Evolutionary conservation across 306 rosid genomes (phyloP).

Genomic region (Gleditsia sinensis): DNA sequence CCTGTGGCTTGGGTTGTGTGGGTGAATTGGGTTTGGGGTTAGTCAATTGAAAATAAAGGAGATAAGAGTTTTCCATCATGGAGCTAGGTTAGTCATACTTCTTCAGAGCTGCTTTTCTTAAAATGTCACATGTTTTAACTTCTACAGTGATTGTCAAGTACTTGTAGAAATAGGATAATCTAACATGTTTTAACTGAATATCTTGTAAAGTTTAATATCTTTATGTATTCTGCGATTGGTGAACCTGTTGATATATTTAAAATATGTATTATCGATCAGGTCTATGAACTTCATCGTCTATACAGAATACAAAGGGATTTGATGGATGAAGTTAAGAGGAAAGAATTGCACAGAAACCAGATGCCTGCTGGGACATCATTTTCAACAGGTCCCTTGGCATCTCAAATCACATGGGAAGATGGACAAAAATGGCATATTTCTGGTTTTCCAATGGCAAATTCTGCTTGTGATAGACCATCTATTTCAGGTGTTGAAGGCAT

Average conservation of each 20-base stretch:
- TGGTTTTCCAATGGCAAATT: conserved; percentile 55
- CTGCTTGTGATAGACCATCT: conserved; percentile 56
- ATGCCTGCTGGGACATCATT: conserved; percentile 56
- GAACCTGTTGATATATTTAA: conserved; percentile 36
- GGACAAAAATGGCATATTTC: conserved; percentile 58
- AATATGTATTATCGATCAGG: conserved; percentile 54
- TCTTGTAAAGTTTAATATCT: conserved; percentile 13
- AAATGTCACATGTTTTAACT: conserved; percentile 11
- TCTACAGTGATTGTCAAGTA: conserved; percentile 19
- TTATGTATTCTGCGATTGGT: conserved; percentile 29
- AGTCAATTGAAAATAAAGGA: neutral
- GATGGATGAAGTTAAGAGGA: conserved; percentile 77
- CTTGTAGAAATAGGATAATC: conserved; percentile 11
- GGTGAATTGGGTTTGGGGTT: conserved; percentile 3
- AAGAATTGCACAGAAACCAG: conserved; percentile 55
- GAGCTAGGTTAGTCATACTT: conserved; percentile 15
- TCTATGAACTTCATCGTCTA: conserved; percentile 83
- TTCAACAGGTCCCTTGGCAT: conserved; percentile 61
- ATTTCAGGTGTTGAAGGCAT: conserved; percentile 58
- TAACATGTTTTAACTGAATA: conserved; percentile 22
- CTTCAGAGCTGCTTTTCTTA: conserved; percentile 17
- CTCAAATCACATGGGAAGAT: conserved; percentile 66
- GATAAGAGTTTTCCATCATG: neutral
- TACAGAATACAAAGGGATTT: conserved; percentile 87
- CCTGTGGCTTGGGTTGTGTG: no score